Base-by-base conservation (phyloP, 1,284 basidiomycete genomes). In the Coniferiporia weirii region DNA sequence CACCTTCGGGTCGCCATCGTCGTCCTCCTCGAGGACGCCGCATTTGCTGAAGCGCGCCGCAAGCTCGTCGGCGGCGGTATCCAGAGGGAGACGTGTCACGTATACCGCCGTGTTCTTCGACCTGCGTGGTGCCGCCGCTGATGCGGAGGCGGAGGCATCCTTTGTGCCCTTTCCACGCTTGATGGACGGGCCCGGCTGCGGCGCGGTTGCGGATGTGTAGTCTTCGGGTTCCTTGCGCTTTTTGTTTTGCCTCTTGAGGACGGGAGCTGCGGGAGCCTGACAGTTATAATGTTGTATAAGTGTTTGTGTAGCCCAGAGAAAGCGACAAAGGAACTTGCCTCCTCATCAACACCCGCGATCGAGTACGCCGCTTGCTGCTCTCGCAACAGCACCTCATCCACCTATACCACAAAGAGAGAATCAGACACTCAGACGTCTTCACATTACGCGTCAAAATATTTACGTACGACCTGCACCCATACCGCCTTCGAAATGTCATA, bases 311-410 rank as follows among this genome's bases (percentile, higher is more conserved):
- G 62, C 62, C 60, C 59, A 44, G 19, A 17, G 8, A 8, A 19
- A 46, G 40, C 40, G 17, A 51, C 40, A 15, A 52, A n/a, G 57
- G 54, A 49, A 75, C 85, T 70, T 70, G 93, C 93, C 75, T 86
- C 83, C 77, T 98, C 94, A 69, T 98, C 93, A 6, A 97, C 91
- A 13, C 94, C 95, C 34, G 79, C 80, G 1, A 98, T 79, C 2
- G 93, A 89, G 73, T 98, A 98, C 1, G 93, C 93, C 3, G 91
- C 92, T 74, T 97, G 95, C 70, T 98, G 95, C 40, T 85, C 85
- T 67, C 84, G 85, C 62, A 95, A 69, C 20, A 89, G 77, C 62
- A 91, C 89, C 63, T 95, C 92, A 65, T 93, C 90, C 38, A 93
- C 76, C 92, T 85, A 57, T 49, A 58, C 68, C 57, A 65, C 45